Base-by-base conservation (phyloP, 768 basidiomycete species). In the Rickenella mellea region DNA sequence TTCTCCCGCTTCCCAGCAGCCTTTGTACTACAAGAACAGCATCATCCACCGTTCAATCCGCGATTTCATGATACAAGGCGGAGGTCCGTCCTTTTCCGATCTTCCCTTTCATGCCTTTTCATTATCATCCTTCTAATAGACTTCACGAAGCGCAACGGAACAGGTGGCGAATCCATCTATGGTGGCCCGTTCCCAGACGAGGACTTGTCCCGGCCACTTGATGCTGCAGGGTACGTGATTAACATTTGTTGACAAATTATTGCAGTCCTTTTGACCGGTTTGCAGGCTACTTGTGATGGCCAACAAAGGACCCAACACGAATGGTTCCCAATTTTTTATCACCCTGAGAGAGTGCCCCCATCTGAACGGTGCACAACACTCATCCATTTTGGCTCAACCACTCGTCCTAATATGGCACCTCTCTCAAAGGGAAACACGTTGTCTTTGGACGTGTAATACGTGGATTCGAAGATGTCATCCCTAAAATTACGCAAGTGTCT, bases 311-410 rank as follows among this genome's bases (percentile, higher is more conserved):
- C 78, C 83, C 1, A 67, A 84, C 60, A 92, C 90, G 27, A 93
- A 92, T 49, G 79, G 81, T 27, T 85, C 82, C 1, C 90, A 93
- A 49, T 93, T 83, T 56, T 92, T 93, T 56, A 68, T 92, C 47
- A 89, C 90, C 17, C 69, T 93, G 9, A 69, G 73, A n/a, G 70
- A 74, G 12, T 78, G 83, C 46, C 75, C 80, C 3, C 85, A 89
- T 56, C 59, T 89, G 33, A 72, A 83, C 54, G 88, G 88, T 67
- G 61, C 62, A 63, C 51, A 57, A 55, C 58, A 47, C 43, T 61
- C 55, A 54, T 63, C 47, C 59, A 57, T 27, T 64, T 63, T 52
- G 62, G 62, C 37, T 10, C 25, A 11, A n/a, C 35, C 11, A 7
- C 17, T 10, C 33, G 8, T 42, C 14, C 22, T 32, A 56, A 58